Evolutionary conservation across 495 filamentous ascomycete species (phyloP).

Genomic region (Aspergillus mulundensis): DNA sequence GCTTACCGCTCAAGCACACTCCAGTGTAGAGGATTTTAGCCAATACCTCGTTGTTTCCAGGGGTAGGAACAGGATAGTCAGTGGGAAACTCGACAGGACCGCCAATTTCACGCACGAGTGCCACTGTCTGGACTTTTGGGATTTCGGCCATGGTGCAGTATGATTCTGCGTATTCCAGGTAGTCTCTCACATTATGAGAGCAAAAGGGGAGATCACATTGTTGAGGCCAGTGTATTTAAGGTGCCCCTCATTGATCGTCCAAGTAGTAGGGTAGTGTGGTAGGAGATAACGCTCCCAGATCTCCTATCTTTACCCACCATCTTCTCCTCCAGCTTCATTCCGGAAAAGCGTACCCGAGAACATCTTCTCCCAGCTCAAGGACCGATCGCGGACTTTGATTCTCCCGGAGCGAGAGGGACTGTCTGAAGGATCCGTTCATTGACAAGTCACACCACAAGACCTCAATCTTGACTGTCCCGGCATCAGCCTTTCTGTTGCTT

Average conservation of each 20-base stretch:
- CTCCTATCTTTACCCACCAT: not conserved
- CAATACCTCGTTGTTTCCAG: slow-evolving; percentile 44
- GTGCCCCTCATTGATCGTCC: not conserved
- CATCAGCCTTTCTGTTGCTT: no score
- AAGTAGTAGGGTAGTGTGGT: not conserved
- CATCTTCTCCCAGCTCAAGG: not conserved
- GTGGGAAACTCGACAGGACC: slow-evolving; percentile 42
- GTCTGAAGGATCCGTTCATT: no score
- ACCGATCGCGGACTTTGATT: no score
- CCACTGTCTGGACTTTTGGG: slow-evolving; percentile 43
- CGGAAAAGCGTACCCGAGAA: not conserved
- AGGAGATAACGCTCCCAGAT: not conserved
- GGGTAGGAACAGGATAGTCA: slow-evolving; percentile 44
- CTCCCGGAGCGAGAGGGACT: no score
- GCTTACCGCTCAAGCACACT: slow-evolving; percentile 41
- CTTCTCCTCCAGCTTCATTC: not conserved
- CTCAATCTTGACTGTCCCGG: no score
- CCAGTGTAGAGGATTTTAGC: slow-evolving; percentile 48
- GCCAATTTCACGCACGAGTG: slow-evolving; percentile 41
- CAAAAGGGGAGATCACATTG: not conserved
- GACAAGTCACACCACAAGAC: no score
- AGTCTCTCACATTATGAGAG: not conserved
- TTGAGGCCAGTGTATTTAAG: not conserved
- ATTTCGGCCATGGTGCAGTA: slow-evolving; percentile 18
- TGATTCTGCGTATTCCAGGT: not conserved